Percentiles rank a stretch among this genome's conserved stretches.
Conservation (phyloP, 2,329 filamentous ascomycete genomes). For the Diplodia mutila region DNA sequence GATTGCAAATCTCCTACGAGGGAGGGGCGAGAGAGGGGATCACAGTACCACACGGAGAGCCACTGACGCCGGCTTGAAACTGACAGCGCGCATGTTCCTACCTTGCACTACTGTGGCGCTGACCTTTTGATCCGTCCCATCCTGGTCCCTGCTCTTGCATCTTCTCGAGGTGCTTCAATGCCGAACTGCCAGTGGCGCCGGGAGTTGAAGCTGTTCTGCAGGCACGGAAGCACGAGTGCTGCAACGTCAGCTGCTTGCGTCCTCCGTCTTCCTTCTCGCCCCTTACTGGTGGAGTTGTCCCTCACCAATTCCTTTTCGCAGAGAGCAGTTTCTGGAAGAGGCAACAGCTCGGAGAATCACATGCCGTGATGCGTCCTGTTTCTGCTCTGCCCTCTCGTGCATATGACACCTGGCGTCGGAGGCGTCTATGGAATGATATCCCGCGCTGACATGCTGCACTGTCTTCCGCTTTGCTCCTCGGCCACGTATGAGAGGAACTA, state of each 20-base stretch:
- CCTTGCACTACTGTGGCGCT: slow-evolving; percentile 8
- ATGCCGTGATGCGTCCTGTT: not conserved
- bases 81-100: not conserved
- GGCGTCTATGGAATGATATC: not conserved
- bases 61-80: not conserved
- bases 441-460: not conserved
- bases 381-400: not conserved
- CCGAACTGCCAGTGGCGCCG: not conserved
- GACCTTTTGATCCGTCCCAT: not conserved
- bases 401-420: not conserved
- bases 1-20: not conserved
- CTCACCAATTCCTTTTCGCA: not conserved
- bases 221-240: slow-evolving; percentile 1
- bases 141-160: not conserved
- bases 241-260: slow-evolving; percentile 10
- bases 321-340: not conserved
- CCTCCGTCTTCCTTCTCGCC: not conserved
- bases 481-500: not conserved
- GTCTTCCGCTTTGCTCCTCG: not conserved
- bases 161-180: not conserved
- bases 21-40: not conserved
- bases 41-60: not conserved
- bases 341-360: not conserved
- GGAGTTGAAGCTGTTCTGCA: not conserved
- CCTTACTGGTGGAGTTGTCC: not conserved